Evolutionary conservation across 257 asterid genomes (phyloP).

Genomic region (Fraxinus anomala): DNA sequence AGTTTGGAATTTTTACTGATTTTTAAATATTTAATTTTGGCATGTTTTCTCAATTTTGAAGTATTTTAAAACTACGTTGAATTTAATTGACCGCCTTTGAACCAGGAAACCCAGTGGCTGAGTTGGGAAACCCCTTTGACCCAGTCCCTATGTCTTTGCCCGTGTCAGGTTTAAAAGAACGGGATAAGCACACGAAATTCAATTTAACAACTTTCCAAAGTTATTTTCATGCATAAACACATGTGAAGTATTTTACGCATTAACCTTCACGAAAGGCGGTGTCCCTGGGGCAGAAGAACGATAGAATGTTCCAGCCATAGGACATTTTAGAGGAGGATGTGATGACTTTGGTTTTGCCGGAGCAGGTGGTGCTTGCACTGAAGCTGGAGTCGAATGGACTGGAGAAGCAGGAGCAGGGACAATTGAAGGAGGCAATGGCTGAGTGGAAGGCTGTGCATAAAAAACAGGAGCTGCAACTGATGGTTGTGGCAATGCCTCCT

Average conservation of each 20-base stretch:
- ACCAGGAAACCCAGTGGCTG: neutral
- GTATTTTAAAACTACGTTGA: neutral
- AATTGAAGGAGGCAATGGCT: constrained; percentile 37
- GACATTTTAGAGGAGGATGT: constrained; percentile 66
- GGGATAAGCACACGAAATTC: neutral
- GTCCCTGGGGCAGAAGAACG: constrained; percentile 68
- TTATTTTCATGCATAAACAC: constrained; percentile 5
- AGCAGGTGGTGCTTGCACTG: constrained; percentile 34
- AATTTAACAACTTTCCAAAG: neutral
- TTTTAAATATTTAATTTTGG: neutral
- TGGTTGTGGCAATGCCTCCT: constrained; percentile 58
- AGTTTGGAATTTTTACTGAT: neutral
- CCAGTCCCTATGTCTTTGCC: neutral
- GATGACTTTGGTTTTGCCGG: constrained; percentile 53
- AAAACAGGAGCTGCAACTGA: constrained; percentile 36
- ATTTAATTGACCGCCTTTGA: neutral
- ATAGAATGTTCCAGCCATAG: constrained; percentile 72
- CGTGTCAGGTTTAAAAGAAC: neutral
- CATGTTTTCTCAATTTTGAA: neutral
- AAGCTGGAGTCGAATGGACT: constrained; percentile 35
- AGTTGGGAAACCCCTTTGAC: neutral
- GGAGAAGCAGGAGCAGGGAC: constrained; percentile 37
- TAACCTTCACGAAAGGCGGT: constrained; percentile 67
- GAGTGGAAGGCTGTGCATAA: constrained; percentile 36
- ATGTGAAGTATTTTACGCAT: neutral